Conservation (phyloP, 768 basidiomycete genomes). For the Glaciozyma antarctica region DNA sequence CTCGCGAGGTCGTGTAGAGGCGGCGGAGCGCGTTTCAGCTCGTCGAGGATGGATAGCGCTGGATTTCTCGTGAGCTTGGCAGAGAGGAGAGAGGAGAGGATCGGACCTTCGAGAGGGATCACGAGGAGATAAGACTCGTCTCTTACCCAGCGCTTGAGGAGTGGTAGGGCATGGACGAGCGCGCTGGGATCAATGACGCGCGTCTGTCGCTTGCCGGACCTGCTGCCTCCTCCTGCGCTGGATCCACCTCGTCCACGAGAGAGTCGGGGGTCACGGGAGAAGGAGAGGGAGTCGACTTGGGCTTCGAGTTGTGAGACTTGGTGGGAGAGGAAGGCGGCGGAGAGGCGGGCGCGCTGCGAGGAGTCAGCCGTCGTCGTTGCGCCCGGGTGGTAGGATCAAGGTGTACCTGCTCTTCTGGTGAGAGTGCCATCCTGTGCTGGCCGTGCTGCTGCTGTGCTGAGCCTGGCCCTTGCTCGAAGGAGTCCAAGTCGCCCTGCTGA, state of each 20-base stretch:
- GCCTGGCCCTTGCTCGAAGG: too few relatives aligned
- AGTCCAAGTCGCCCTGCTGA: too few relatives aligned
- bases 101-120: conserved; percentile 23
- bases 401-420: too few relatives aligned
- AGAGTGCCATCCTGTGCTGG: too few relatives aligned
- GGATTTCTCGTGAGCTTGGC: background rate
- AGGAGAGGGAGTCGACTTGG: conserved; percentile 23
- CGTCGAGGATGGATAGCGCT: conserved; percentile 28
- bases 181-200: conserved; percentile 19
- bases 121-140: conserved; percentile 17
- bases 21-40: conserved; percentile 20
- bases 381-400: too few relatives aligned
- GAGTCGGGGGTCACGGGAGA: conserved; percentile 9
- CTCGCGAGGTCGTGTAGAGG: conserved; percentile 19
- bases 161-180: conserved; percentile 27
- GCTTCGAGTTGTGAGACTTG: conserved; percentile 14
- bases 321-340: conserved; percentile 30
- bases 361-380: background rate
- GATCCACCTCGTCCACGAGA: conserved; percentile 1
- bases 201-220: background rate
- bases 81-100: background rate
- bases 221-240: background rate
- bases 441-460: too few relatives aligned
- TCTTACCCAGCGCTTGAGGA: conserved; percentile 27
- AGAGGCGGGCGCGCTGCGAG: conserved; percentile 13